These are phyloP conservation scores for Globisporangium splendens DNA, from an alignment of 352 stramenopile genomes.

Conservation along the genomic window DNA sequence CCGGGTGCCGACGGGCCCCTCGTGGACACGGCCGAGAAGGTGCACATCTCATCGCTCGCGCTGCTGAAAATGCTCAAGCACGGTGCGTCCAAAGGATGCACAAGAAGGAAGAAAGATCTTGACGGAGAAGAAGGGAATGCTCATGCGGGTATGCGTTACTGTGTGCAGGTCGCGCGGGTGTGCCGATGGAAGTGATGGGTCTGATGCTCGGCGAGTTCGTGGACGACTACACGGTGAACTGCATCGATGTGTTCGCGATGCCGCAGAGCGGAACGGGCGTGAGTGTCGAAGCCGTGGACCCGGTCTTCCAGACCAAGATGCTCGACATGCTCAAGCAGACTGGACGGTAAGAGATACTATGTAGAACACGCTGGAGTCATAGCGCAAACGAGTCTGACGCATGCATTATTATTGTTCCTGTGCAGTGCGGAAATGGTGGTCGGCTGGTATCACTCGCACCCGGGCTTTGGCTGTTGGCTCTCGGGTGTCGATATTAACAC, in stretches of 20 bases:
- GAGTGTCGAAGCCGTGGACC: constrained; percentile 98
- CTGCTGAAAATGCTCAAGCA: constrained; percentile 99
- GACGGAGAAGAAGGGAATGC: not conserved
- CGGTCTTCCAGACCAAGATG: constrained; percentile 99
- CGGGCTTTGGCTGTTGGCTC: constrained; percentile 99
- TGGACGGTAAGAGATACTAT: constrained; percentile 69
- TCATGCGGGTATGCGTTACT: too few relatives aligned
- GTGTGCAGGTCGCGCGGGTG: constrained; percentile 87
- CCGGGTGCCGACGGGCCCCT: constrained; percentile 88
- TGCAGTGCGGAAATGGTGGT: constrained; percentile 91
- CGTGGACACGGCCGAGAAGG: constrained; percentile 98
- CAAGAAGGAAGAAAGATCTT: not conserved
- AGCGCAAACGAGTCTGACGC: not conserved
- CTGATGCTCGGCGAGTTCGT: constrained; percentile 99
- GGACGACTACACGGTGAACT: constrained; percentile 99
- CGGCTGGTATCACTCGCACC: constrained; percentile 99
- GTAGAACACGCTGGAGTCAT: too few relatives aligned
- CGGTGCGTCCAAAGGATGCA: constrained; percentile 37
- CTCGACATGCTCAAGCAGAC: constrained; percentile 99
- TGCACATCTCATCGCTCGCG: constrained; percentile 98
- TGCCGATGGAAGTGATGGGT: constrained; percentile 99
- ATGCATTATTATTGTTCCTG: not conserved
- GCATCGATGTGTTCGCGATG: constrained; percentile 99
- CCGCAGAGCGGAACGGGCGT: constrained; percentile 95
- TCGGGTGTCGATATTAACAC: constrained; percentile 99